Base-by-base conservation (phyloP, 2,329 filamentous ascomycete species). In the Diaporthe destruens region DNA sequence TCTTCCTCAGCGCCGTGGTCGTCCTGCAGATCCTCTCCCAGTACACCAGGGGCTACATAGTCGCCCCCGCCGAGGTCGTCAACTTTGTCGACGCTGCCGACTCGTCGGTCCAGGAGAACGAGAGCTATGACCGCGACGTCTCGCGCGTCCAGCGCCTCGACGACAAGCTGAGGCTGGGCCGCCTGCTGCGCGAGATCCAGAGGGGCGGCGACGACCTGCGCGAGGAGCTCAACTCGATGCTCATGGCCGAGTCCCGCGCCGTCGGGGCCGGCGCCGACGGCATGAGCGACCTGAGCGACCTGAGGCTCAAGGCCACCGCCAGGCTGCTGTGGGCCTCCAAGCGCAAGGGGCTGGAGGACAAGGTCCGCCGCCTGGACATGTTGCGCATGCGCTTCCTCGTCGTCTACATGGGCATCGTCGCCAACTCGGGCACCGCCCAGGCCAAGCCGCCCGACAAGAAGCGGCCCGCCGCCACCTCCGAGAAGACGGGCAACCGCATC, bases 361-460 rank as follows among this genome's bases (percentile, higher is more conserved):
- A 87, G 67, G 82, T 91, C 69, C 85, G 87, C 71, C 84, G 89
- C 59, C 82, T 92, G 53, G 90, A 92, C 76, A 80, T 91, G 77
- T 79, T 92, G 78, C 85, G 90, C 78, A 91, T 90, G 88, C 87
- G 90, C 74, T 91, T 92, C 78, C 81, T 92, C 42, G 88, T 91
- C 47, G 85, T 90, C 49, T 91, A 90, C 79, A 88, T 92, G 87
- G 87, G 89, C 75, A 86, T 90, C 74, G 84, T 91, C 69, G 83
- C 86, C 16, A 80, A 82, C 14, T 80, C 79, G 56, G 79, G 79
- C 78, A 71, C 79, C 78, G 70, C 79, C 72, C 69, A 80, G 75
- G 78, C 42, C 80, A 82, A 85, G 74, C 83, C 82, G 77, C 78
- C 77, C 39, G 76, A 80, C 53, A 76, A 76, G 71, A 74, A 70